Conservation (phyloP, 2,329 filamentous ascomycete genomes). For the Myriosclerotinia duriaeana region DNA sequence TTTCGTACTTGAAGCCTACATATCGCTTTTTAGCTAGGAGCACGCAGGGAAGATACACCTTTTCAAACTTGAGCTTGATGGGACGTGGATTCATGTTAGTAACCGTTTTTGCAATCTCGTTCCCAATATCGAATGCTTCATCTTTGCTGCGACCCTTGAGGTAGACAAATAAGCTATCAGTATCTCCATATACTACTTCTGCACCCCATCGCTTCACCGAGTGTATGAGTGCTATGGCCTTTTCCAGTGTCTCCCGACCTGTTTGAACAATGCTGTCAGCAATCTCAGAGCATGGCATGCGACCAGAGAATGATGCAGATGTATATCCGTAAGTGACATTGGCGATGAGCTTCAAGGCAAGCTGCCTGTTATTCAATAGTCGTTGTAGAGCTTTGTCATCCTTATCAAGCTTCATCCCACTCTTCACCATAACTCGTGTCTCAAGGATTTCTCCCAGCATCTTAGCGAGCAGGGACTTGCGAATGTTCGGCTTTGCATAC, state of each 20-base stretch:
- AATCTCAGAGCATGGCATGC: conserved; percentile 97
- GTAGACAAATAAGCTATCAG: conserved; percentile 89
- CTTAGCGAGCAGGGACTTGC: conserved; percentile 88
- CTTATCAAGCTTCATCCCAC: conserved; percentile 91
- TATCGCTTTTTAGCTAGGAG: conserved; percentile 96
- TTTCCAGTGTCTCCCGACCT: conserved; percentile 89
- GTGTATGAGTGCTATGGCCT: conserved; percentile 89
- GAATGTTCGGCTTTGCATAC: conserved; percentile 81
- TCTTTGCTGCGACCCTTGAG: conserved; percentile 83
- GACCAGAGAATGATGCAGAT: conserved; percentile 91
- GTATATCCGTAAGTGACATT: conserved; percentile 99
- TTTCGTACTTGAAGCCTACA: conserved; percentile 96
- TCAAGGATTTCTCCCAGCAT: conserved; percentile 97
- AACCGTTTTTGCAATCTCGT: conserved; percentile 84
- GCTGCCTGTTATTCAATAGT: conserved; percentile 86
- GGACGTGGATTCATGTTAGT: conserved; percentile 89
- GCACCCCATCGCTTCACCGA: conserved; percentile 84
- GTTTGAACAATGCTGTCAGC: conserved; percentile 98
- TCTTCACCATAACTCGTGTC: conserved; percentile 96
- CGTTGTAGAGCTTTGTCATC: conserved; percentile 83
- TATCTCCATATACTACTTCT: conserved; percentile 97
- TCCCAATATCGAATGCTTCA: conserved; percentile 87
- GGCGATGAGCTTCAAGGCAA: conserved; percentile 93
- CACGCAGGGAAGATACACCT: conserved; percentile 94
- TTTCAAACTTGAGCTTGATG: conserved; percentile 96